Percentiles rank a stretch among this genome's conserved stretches.
Evolutionary conservation across 2,329 filamentous ascomycete species (phyloP).

Genomic region (Geosmithia morbida): DNA sequence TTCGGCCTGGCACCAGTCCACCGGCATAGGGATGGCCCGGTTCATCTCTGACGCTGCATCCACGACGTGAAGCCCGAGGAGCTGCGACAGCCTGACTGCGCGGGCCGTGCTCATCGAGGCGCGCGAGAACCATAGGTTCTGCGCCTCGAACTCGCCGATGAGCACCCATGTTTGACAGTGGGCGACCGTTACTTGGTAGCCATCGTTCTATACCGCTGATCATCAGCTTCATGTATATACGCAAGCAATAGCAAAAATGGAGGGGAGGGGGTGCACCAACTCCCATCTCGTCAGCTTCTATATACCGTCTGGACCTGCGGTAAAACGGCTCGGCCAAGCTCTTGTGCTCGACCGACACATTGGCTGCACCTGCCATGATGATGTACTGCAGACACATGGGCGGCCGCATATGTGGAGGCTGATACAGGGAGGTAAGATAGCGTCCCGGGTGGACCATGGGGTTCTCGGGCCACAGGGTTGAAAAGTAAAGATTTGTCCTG

Average conservation of each 20-base stretch:
- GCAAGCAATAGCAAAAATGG: neutral
- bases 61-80: slow-evolving; percentile 66
- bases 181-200: slow-evolving; percentile 35
- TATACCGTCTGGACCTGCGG: slow-evolving; percentile 64
- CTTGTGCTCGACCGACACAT: slow-evolving; percentile 53
- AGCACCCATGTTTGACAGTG: slow-evolving; percentile 68
- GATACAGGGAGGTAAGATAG: slow-evolving; percentile 57
- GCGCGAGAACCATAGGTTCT: slow-evolving; percentile 65
- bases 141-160: slow-evolving; percentile 63
- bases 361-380: slow-evolving; percentile 63
- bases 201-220: slow-evolving; percentile 6
- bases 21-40: slow-evolving; percentile 55
- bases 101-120: slow-evolving; percentile 68
- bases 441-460: slow-evolving; percentile 64
- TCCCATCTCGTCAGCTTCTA: slow-evolving; percentile 69
- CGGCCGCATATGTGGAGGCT: slow-evolving; percentile 56
- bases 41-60: slow-evolving; percentile 55
- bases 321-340: slow-evolving; percentile 63
- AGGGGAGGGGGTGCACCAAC: slow-evolving; percentile 12
- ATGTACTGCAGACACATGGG: slow-evolving; percentile 69
- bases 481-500: slow-evolving; percentile 42
- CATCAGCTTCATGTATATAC: neutral
- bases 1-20: slow-evolving; percentile 59
- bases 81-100: slow-evolving; percentile 53
- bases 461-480: slow-evolving; percentile 51